Percentiles rank a stretch among this genome's conserved stretches.
Conservation (phyloP, 768 basidiomycete species). For the Boletus rufocinnamomeus region DNA sequence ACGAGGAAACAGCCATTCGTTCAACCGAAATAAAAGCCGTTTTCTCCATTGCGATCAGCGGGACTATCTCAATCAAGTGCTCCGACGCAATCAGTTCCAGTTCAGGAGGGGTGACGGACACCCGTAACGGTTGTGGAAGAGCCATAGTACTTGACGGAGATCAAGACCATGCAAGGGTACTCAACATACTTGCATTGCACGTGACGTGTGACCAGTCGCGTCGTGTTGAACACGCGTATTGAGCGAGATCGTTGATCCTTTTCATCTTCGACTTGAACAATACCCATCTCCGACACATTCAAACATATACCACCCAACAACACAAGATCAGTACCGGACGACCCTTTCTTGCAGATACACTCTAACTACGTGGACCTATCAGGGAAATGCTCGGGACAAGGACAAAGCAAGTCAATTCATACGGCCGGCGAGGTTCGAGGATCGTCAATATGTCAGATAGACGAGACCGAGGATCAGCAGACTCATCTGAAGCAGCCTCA, state of each 20-base stretch:
- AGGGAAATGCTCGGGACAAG: constrained; percentile 54
- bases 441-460: constrained; percentile 51
- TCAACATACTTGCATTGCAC: constrained; percentile 12
- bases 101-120: constrained; percentile 79
- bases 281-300: constrained; percentile 1
- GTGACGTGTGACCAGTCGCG: constrained; percentile 32
- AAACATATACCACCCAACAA: constrained; percentile 3
- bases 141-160: constrained; percentile 50
- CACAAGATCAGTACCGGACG: not conserved
- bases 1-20: constrained; percentile 25
- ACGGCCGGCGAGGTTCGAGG: constrained; percentile 63
- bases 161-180: not conserved
- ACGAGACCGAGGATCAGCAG: constrained; percentile 25
- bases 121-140: constrained; percentile 67
- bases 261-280: not conserved
- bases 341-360: not conserved
- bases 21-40: constrained; percentile 88
- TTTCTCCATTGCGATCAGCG: constrained; percentile 86
- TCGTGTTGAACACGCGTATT: constrained; percentile 12
- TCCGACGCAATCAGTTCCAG: constrained; percentile 88
- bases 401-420: constrained; percentile 66
- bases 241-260: not conserved
- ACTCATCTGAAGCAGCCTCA: constrained; percentile 38
- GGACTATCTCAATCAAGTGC: constrained; percentile 81
- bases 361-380: not conserved